Conservation (phyloP, 805 yeast genomes). For the Metschnikowia kofuensis region DNA sequence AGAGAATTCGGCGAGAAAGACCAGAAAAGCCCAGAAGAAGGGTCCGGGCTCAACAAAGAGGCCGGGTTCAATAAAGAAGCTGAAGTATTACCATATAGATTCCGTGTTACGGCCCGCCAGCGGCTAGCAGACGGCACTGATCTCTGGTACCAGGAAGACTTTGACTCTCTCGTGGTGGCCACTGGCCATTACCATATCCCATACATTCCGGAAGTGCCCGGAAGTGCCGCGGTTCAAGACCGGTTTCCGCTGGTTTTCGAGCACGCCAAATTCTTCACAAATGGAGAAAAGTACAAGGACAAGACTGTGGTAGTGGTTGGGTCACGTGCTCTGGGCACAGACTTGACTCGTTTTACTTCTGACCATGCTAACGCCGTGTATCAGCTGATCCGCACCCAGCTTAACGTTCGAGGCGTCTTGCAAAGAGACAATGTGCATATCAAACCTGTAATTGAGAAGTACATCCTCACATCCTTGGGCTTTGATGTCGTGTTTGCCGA, state of each 20-base stretch:
- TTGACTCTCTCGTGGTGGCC: slow-evolving; percentile 40
- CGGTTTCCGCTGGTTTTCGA: slow-evolving; percentile 30
- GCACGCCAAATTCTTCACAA: slow-evolving; percentile 45
- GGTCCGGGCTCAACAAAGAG: too few species aligned
- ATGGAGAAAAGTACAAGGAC: slow-evolving; percentile 25
- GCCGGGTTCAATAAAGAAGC: too few species aligned
- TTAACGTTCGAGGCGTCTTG: slow-evolving; percentile 6
- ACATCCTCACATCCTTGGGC: slow-evolving; percentile 23
- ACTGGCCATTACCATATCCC: slow-evolving; percentile 51
- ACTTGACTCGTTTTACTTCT: slow-evolving; percentile 27
- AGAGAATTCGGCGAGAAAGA: not conserved
- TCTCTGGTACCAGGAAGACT: slow-evolving; percentile 36
- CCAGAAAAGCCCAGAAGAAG: too few species aligned
- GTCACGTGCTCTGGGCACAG: slow-evolving; percentile 28
- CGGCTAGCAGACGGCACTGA: slow-evolving; percentile 23
- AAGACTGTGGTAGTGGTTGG: slow-evolving; percentile 26
- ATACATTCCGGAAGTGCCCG: slow-evolving; percentile 42
- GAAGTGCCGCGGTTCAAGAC: slow-evolving; percentile 33
- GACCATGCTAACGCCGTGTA: slow-evolving; percentile 22
- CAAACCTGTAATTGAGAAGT: slow-evolving; percentile 27
- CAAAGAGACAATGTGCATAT: slow-evolving; percentile 16
- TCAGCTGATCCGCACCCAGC: slow-evolving; percentile 28
- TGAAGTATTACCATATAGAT: slow-evolving; percentile 16
- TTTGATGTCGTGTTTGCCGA: slow-evolving; percentile 43
- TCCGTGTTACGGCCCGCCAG: slow-evolving; percentile 30